Percentiles rank a stretch among this genome's conserved stretches.
phyloP scores from a whole-genome alignment of 495 filamentous ascomycete species.

The Penicillium salamii region DNA sequence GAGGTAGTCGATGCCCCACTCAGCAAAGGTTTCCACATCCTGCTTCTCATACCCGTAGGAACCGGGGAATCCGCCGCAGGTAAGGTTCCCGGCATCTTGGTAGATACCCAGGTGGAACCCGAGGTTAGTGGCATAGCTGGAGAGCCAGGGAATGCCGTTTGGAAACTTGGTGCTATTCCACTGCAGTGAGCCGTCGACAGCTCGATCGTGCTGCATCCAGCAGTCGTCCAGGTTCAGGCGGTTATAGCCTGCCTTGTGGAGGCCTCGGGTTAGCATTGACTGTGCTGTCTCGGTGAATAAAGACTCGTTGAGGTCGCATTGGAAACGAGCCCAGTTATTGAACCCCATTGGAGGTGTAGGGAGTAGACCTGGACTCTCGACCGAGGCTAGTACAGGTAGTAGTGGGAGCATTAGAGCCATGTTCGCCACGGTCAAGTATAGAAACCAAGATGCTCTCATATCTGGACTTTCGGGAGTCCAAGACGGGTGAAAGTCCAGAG shows the following conservation, averaged over 20 bases:
- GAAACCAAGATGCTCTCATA: constrained; percentile 6
- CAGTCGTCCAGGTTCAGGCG: constrained; percentile 44
- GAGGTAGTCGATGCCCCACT: constrained; percentile 43
- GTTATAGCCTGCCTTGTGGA: constrained; percentile 38
- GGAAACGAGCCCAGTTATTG: constrained; percentile 44
- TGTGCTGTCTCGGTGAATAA: constrained; percentile 40
- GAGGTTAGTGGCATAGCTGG: constrained; percentile 23
- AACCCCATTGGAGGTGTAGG: constrained; percentile 44
- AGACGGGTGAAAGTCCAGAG: too few species aligned
- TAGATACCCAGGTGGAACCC: constrained; percentile 43
- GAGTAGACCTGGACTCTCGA: constrained; percentile 19
- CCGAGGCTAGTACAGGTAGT: constrained; percentile 16
- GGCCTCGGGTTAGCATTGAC: constrained; percentile 35
- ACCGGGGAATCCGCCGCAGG: constrained; percentile 40
- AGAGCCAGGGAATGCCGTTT: constrained; percentile 39
- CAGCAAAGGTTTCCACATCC: constrained; percentile 37
- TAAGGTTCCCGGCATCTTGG: constrained; percentile 38
- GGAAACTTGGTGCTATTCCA: constrained; percentile 39
- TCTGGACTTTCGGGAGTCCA: too few species aligned
- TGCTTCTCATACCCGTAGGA: constrained; percentile 34
- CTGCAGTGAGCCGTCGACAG: constrained; percentile 28
- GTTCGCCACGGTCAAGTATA: not conserved
- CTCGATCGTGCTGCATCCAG: constrained; percentile 34
- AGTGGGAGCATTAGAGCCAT: constrained; percentile 18
- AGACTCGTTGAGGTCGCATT: constrained; percentile 42